Evolutionary conservation across 1,284 basidiomycete species (phyloP), one percentile per base, ranked within the genome.

Genomic region (Lentinula novae-zelandiae): DNA sequence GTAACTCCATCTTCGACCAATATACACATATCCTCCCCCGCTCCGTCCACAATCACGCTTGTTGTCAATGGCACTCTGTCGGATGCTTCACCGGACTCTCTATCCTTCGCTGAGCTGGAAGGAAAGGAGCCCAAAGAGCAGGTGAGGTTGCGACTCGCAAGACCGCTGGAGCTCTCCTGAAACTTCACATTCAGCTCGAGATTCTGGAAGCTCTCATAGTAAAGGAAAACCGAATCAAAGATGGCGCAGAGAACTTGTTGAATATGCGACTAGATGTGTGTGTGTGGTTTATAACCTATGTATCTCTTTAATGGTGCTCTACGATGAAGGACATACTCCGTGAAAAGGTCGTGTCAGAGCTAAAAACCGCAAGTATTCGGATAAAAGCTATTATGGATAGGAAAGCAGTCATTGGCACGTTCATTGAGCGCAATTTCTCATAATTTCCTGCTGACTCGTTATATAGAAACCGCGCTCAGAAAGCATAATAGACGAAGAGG

Each of bases 161-260:
- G n/a, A 27, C 10, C 13, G 17, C 5, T 20, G 4, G n/a, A n/a
- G 48, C n/a, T 49, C 27, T n/a, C 8, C 31, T 52, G 13, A 34
- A 60, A 40, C 31, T 17, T n/a, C 31, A 33, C 59, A 52, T 36
- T 52, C 39, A 94, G 89, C 73, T 92, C 53, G 83, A 85, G 51
- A 75, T 79, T n/a, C 78, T 95, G 39, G 82, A 82, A 52, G 81
- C 79, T 62, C 83, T 86, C 71, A 80, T 93, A 44, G 82, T 84
- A 64, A 78, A 87, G 62, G 87, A 92, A 72, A 85, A 83, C 63
- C 83, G 88, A 61, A 92, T 95, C 67, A 90, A 86, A 70, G 91
- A 93, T 72, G 93, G 93, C 15, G 93, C 93, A 0, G 91, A 93
- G 74, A 92, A 89, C 63, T 78, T 95, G 58, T 76, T 95, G 52